These are phyloP conservation scores for Wickerhamiella azyma DNA, from an alignment of 805 yeast species.

Conservation along the genomic window DNA sequence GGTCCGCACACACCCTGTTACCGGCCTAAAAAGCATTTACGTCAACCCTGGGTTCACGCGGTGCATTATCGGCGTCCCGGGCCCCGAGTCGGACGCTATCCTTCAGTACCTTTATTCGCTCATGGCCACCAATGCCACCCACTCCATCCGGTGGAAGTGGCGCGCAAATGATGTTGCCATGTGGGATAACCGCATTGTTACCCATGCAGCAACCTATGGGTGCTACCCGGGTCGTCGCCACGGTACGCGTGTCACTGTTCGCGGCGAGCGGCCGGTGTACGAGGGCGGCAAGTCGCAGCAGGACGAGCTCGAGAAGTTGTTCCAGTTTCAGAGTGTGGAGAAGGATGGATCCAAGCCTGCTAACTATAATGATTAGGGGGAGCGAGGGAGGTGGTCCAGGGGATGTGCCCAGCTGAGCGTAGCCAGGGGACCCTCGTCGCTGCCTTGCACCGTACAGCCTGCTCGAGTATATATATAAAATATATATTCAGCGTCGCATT, in stretches of 20 bases:
- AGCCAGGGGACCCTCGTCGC: no score
- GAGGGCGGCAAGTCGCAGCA: constrained; percentile 23
- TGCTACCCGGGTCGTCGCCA: constrained; percentile 25
- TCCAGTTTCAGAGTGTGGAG: neutral
- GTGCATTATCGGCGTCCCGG: constrained; percentile 56
- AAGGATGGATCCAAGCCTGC: constrained; percentile 7
- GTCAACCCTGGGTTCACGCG: constrained; percentile 48
- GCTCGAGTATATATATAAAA: no score
- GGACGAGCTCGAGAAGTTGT: constrained; percentile 4
- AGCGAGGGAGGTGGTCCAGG: no score
- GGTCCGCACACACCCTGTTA: constrained; percentile 50
- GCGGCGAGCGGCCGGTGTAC: constrained; percentile 41
- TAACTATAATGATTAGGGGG: constrained; percentile 8
- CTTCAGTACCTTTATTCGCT: constrained; percentile 39
- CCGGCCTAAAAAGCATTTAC: constrained; percentile 46
- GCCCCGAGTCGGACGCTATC: constrained; percentile 52
- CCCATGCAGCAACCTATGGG: constrained; percentile 40
- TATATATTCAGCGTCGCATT: no score
- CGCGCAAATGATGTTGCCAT: constrained; percentile 33
- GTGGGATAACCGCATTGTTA: constrained; percentile 43
- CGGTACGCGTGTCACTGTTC: constrained; percentile 40
- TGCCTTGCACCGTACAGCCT: no score
- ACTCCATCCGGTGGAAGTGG: constrained; percentile 41
- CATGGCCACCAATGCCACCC: constrained; percentile 20
- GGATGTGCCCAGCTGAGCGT: no score